Evolutionary conservation across 257 asterid species (phyloP), one percentile per base, ranked within the genome.

Genomic region (Solanum ossicruentum): DNA sequence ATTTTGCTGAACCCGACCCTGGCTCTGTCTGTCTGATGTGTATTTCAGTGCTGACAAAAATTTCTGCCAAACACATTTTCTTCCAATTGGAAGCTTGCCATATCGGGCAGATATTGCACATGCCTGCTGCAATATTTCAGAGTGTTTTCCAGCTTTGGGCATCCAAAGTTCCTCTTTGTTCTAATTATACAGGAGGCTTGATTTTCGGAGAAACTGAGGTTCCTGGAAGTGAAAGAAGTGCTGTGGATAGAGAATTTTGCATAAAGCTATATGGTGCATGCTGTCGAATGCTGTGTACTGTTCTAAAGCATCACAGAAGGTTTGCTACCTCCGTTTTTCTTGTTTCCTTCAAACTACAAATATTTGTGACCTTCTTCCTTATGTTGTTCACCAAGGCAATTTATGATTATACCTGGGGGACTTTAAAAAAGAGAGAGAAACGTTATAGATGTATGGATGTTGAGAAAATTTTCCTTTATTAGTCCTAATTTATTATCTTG

Each of bases 231-330:
- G 47, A 80, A n/a, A 84, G 83, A 63, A 80, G 79, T 86, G 82
- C 87, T 86, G 82, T 93, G 80, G 94, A 90, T 86, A 85, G 88
- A 28, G 88, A 89, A 66, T 90, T 90, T 66, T 88, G 93, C 20
- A 65, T 91, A 23, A 94, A 92, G 89, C 86, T 96, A 45, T 96
- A 93, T 92, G 92, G 91, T 86, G 92, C 93, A 8, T 93, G 98
- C 88, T 96, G 99, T 87, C 93, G 91, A 85, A 84, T 96, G 89
- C 84, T 96, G 85, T 91, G 92, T 56, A 88, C 95, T 72, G 90
- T 93, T 90, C 90, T 96, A 73, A 96, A 96, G 89, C 97, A 96
- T 90, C 93, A 91, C 89, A 88, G 78, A 86, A 93, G 91, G 99
- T 96, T 75, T 87, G 85, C 52, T 84, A 12, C 82, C 52, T 65